Percentiles rank a stretch among this genome's conserved stretches.
These are phyloP conservation scores for Lentithecium fluviatile DNA, from an alignment of 495 filamentous ascomycete species.

Conservation along the genomic window DNA sequence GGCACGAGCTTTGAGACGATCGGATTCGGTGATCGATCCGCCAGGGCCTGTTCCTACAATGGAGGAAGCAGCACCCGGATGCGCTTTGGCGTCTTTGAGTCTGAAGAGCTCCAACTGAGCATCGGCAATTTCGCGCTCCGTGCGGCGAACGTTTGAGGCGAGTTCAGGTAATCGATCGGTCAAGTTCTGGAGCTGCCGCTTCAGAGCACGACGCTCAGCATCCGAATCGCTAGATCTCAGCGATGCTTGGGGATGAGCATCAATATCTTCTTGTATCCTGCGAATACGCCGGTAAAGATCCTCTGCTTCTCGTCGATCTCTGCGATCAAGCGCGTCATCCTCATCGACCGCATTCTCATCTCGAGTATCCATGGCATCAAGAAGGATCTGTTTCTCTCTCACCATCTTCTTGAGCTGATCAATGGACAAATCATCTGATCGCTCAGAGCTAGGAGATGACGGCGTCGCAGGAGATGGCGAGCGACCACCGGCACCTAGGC, in stretches of 20 bases:
- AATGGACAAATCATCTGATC: constrained; percentile 75
- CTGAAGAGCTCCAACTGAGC: constrained; percentile 92
- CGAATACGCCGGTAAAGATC: constrained; percentile 90
- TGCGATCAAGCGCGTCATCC: constrained; percentile 86
- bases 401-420: constrained; percentile 93
- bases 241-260: constrained; percentile 78
- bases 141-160: constrained; percentile 84
- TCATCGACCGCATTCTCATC: constrained; percentile 88
- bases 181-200: constrained; percentile 81
- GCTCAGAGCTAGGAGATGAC: constrained; percentile 68
- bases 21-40: constrained; percentile 86
- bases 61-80: constrained; percentile 76
- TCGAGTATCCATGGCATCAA: constrained; percentile 97
- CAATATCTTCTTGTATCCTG: constrained; percentile 95
- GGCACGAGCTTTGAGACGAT: constrained; percentile 89
- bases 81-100: constrained; percentile 85
- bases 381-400: constrained; percentile 86
- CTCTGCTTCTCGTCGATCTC: constrained; percentile 88
- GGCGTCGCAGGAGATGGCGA: constrained; percentile 72
- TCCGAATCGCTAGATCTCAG: constrained; percentile 74
- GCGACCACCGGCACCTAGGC: constrained; percentile 67
- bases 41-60: constrained; percentile 94
- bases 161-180: constrained; percentile 89
- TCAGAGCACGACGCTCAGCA: constrained; percentile 79
- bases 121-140: constrained; percentile 90